Evolutionary conservation across 2,329 filamentous ascomycete species (phyloP), one percentile per base, ranked within the genome.

Genomic region (Penicillium freii): DNA sequence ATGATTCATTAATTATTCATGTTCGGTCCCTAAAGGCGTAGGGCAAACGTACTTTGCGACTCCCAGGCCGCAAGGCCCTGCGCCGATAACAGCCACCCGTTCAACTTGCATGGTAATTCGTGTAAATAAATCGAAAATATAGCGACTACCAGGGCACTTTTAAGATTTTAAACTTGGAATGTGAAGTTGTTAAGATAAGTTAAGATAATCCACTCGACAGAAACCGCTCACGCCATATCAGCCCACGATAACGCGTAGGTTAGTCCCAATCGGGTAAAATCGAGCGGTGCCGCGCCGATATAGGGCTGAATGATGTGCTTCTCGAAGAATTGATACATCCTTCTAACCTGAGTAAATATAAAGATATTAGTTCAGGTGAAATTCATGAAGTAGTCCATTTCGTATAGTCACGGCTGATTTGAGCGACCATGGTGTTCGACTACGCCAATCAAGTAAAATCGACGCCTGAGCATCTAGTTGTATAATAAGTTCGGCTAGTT

Each of bases 81-180:
- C 58, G 11, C 58, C 58, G 11, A 60, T 57, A 10, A 60, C 45
- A 29, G 58, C 58, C 19, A 60, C 42, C 5, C 54, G 54, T 53
- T 56, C 36, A 13, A 60, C 45, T 39, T 51, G 11, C 58, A 61
- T 59, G 10, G 7, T 40, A 3, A 15, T 42, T 23, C 6, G 39
- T 15, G 19, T 3, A 21, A 40, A 40, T 6, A 21, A 21, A 39
- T 39, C n/a, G 5, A 19, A 39, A 11, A 39, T 19, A 4, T 19
- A 39, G n/a, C 36, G 36, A 19, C n/a, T 1, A 39, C 4, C n/a
- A 19, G 36, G 9, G 2, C 36, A 11, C 36, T 39, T 34, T 19
- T 19, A 39, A 19, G n/a, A 19, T 11, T 19, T 39, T 3, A 5
- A 5, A 8, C 19, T 39, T 19, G 36, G 9, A 19, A 39, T 19